phyloP scores from a whole-genome alignment of 2,329 filamentous ascomycete species.

The Aspergillus pseudotamarii region DNA sequence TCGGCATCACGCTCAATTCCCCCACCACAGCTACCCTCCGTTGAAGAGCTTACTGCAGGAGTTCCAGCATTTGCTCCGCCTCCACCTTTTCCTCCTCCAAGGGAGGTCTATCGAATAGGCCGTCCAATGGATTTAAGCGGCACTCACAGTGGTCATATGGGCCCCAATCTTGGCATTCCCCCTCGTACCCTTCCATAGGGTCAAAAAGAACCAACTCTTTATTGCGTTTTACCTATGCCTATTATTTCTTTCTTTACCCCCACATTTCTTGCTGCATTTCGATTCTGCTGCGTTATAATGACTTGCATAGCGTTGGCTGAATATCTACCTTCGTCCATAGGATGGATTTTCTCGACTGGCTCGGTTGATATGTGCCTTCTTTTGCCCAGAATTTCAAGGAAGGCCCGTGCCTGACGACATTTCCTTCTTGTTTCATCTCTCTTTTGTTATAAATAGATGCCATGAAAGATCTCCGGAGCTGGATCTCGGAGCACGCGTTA shows the following conservation, averaged over 20 bases:
- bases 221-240: not conserved
- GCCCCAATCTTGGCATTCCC: constrained; percentile 35
- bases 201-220: constrained; percentile 22
- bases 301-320: constrained; percentile 44
- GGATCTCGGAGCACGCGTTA: constrained; percentile 31
- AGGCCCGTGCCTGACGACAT: not conserved
- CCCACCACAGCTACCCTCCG: constrained; percentile 44
- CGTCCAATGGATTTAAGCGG: constrained; percentile 35
- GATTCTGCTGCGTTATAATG: constrained; percentile 30
- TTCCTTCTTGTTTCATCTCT: constrained; percentile 4
- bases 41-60: constrained; percentile 51
- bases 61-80: constrained; percentile 48
- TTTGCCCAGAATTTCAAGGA: not conserved
- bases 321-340: constrained; percentile 38
- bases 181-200: constrained; percentile 40
- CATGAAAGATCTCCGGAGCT: constrained; percentile 29
- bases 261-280: not conserved
- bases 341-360: constrained; percentile 34
- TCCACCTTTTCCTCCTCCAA: constrained; percentile 35
- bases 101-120: constrained; percentile 39
- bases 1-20: constrained; percentile 42
- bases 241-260: not conserved
- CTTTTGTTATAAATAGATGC: constrained; percentile 16
- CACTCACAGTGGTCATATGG: constrained; percentile 34
- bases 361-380: constrained; percentile 18